These are phyloP conservation scores for Lojkania enalia DNA, from an alignment of 2,329 filamentous ascomycete genomes.

Conservation along the genomic window DNA sequence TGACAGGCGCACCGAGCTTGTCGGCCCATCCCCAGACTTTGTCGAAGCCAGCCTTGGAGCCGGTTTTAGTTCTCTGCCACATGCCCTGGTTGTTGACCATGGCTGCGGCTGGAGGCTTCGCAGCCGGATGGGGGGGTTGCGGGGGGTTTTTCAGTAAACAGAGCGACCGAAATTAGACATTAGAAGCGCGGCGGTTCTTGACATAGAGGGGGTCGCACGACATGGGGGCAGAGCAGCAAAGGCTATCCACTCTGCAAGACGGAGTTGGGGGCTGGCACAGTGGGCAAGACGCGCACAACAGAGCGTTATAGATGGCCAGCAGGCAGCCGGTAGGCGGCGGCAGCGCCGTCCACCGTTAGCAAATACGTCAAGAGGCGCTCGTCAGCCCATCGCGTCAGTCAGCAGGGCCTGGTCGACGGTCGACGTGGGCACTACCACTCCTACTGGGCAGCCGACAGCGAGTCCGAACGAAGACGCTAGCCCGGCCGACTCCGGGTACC, in stretches of 20 bases:
- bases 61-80: conserved; percentile 41
- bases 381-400: conserved; percentile 4
- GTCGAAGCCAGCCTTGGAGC: conserved; percentile 61
- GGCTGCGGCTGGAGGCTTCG: conserved; percentile 10
- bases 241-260: too few relatives aligned
- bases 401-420: conserved; percentile 3
- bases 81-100: conserved; percentile 28
- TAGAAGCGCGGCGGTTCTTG: conserved; percentile 2
- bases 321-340: conserved; percentile 25
- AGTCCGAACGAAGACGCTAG: neutral
- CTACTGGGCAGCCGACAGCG: neutral
- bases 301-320: conserved; percentile 3
- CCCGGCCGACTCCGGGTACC: conserved; percentile 17
- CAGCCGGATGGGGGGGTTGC: conserved; percentile 12
- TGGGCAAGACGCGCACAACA: conserved; percentile 9
- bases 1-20: conserved; percentile 75
- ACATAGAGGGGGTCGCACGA: conserved; percentile 7
- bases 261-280: conserved; percentile 4
- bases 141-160: conserved; percentile 13
- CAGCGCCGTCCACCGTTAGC: conserved; percentile 25
- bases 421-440: neutral
- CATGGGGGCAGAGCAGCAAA: conserved; percentile 9
- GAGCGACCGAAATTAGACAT: conserved; percentile 12
- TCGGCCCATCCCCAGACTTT: conserved; percentile 70
- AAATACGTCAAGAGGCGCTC: conserved; percentile 26